These are phyloP conservation scores for Taxillus chinensis DNA, from an alignment of 164 flowering plant species.

Conservation along the genomic window DNA sequence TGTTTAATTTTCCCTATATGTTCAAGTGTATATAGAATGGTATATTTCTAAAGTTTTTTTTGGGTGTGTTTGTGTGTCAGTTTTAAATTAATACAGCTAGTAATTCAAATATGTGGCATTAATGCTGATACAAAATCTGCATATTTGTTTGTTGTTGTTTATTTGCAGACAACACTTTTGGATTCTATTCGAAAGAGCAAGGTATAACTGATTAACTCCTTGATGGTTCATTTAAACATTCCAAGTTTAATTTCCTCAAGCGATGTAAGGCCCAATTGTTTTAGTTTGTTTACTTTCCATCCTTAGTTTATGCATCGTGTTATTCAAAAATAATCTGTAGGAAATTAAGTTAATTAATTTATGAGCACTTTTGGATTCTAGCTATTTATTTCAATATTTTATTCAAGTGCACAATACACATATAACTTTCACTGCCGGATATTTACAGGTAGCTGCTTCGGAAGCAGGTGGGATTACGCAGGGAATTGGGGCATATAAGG, in stretches of 20 bases:
- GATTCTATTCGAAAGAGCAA: conserved; percentile 82
- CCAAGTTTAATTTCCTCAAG: not conserved
- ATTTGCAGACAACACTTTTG: conserved; percentile 87
- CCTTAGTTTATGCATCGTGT: not conserved
- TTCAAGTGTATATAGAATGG: too few species aligned
- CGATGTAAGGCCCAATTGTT: not conserved
- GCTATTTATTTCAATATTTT: too few species aligned
- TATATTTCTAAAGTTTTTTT: too few species aligned
- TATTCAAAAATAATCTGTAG: not conserved
- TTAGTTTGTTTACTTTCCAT: not conserved
- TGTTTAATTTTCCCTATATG: too few species aligned
- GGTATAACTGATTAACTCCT: conserved; percentile 36
- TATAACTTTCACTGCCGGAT: conserved; percentile 3
- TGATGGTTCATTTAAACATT: not conserved
- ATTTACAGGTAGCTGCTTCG: conserved; percentile 73
- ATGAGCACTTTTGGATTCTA: too few species aligned
- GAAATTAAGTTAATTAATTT: not conserved
- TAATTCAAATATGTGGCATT: not conserved
- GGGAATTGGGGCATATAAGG: conserved; percentile 95
- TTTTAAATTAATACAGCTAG: too few species aligned
- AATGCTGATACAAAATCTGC: conserved; percentile 8
- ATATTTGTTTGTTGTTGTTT: conserved; percentile 15
- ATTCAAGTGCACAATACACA: too few species aligned
- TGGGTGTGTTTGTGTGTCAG: too few species aligned
- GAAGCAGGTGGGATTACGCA: conserved; percentile 99